Percentiles rank a stretch among this genome's conserved stretches.
phyloP scores from a whole-genome alignment of 306 rosid genomes.

The Mimosa pudica region DNA sequence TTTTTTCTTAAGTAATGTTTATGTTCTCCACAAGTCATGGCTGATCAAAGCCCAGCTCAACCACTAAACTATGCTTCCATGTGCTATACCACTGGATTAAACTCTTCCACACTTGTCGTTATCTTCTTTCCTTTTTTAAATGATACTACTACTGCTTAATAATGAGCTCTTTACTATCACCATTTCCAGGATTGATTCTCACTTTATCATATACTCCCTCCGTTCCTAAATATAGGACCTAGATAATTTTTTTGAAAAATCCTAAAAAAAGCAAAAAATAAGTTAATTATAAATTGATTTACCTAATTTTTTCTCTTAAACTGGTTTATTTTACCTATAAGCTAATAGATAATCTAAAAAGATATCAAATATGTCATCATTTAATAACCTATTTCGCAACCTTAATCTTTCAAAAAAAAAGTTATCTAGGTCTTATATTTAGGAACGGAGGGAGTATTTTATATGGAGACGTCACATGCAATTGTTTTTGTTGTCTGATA shows the following conservation, averaged over 20 bases:
- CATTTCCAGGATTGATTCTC: constrained; percentile 35
- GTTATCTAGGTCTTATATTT: no score
- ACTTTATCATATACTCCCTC: constrained; percentile 2
- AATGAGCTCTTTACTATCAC: constrained; percentile 5
- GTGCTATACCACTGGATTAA: constrained; percentile 11
- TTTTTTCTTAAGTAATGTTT: neutral
- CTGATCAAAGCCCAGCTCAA: constrained; percentile 56
- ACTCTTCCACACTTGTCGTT: neutral
- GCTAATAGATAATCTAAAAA: no score
- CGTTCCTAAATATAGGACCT: no score
- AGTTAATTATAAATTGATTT: no score
- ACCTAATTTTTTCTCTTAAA: no score
- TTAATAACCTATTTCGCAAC: no score
- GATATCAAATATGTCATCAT: no score
- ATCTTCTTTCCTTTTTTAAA: neutral
- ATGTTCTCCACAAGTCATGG: constrained; percentile 44
- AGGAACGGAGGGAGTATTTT: no score
- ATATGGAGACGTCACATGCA: neutral
- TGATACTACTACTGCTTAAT: constrained; percentile 10
- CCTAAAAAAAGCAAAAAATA: no score
- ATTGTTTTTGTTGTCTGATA: neutral
- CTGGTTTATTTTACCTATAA: no score
- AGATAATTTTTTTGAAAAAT: no score
- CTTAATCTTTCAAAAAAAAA: no score
- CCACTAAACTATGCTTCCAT: constrained; percentile 47